Conservation (phyloP, 1,284 basidiomycete species). For the Cyathus olla region DNA sequence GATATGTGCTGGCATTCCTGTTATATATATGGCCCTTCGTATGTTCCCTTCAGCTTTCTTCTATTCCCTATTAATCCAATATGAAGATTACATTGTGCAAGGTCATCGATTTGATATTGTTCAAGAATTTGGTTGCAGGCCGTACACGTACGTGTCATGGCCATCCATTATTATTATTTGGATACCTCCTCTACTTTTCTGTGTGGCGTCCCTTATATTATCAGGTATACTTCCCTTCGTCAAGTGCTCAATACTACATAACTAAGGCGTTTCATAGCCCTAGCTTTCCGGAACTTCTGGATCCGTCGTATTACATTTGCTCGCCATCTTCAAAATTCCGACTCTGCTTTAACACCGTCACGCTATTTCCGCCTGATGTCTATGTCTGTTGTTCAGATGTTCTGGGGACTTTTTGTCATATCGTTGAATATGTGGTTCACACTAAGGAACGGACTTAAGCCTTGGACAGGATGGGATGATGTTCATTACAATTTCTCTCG, state of each 20-base stretch:
- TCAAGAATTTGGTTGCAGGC: slow-evolving; percentile 50
- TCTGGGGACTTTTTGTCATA: slow-evolving; percentile 47
- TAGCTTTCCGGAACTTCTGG: slow-evolving; percentile 40
- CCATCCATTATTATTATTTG: slow-evolving; percentile 44
- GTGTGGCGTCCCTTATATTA: slow-evolving; percentile 40
- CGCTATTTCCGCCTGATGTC: slow-evolving; percentile 69
- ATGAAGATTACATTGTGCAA: slow-evolving; percentile 54
- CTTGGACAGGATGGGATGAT: slow-evolving; percentile 22
- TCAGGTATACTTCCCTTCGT: slow-evolving; percentile 38
- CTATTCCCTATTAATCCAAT: background rate
- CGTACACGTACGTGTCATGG: slow-evolving; percentile 45
- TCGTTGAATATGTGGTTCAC: slow-evolving; percentile 42
- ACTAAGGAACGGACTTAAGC: slow-evolving; percentile 10
- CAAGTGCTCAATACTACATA: background rate
- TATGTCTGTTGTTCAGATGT: slow-evolving; percentile 57
- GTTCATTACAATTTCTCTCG: slow-evolving; percentile 7
- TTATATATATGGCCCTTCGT: slow-evolving; percentile 63
- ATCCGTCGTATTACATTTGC: slow-evolving; percentile 36
- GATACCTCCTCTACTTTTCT: slow-evolving; percentile 32
- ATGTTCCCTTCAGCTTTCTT: slow-evolving; percentile 28
- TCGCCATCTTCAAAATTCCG: slow-evolving; percentile 20
- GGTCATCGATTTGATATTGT: slow-evolving; percentile 55
- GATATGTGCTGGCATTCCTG: slow-evolving; percentile 57
- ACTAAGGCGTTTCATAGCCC: slow-evolving; percentile 18
- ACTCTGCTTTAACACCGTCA: slow-evolving; percentile 37